These are phyloP conservation scores for Phialocephala subalpina DNA, from an alignment of 2,329 filamentous ascomycete genomes.

Conservation along the genomic window DNA sequence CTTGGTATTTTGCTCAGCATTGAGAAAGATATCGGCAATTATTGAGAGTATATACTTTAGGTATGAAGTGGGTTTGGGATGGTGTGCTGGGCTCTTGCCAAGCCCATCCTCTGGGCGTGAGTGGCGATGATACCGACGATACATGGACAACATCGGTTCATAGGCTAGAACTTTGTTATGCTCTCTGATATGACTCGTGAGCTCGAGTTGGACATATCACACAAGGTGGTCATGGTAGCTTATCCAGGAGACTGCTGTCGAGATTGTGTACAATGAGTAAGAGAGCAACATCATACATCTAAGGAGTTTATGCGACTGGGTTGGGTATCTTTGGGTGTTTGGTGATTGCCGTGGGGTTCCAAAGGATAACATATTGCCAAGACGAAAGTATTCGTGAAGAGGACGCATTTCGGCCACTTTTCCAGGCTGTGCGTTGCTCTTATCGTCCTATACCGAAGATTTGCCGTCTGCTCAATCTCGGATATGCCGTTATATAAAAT, in stretches of 20 bases:
- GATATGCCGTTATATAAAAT: not conserved
- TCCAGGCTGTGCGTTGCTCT: not conserved
- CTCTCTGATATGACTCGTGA: not conserved
- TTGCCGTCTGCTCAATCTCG: not conserved
- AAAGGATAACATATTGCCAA: not conserved
- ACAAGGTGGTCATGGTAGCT: not conserved
- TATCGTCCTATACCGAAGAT: not conserved
- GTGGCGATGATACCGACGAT: not conserved
- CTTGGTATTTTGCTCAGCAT: constrained; percentile 38
- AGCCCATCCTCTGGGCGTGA: not conserved
- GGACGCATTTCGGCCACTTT: not conserved
- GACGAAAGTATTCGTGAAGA: not conserved
- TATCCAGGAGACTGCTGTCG: not conserved
- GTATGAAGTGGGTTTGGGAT: not conserved
- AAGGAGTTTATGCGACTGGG: not conserved
- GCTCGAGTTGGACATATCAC: not conserved
- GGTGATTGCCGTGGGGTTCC: not conserved
- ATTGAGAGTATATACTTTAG: not conserved
- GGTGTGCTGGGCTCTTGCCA: not conserved
- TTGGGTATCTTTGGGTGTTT: constrained; percentile 1
- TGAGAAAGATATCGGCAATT: not conserved
- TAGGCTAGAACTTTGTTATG: not conserved
- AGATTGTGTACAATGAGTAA: not conserved
- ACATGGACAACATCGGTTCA: not conserved
- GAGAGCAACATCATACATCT: not conserved